Conservation (phyloP, 352 stramenopile genomes). For the Globisporangium irregulare region DNA sequence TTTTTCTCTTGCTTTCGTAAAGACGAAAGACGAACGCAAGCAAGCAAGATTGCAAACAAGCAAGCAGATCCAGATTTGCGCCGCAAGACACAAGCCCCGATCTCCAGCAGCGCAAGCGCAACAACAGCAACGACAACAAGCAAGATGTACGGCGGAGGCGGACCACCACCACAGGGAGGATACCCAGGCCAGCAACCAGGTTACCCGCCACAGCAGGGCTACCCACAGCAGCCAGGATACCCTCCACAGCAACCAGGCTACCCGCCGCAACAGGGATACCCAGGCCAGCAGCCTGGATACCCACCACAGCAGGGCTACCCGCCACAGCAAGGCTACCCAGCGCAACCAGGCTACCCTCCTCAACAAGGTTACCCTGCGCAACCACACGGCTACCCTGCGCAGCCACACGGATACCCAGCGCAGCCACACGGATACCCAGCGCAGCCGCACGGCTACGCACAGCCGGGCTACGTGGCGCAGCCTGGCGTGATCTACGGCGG, state of each 20-base stretch:
- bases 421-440: not conserved
- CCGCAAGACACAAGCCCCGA: not conserved
- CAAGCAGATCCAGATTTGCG: slow-evolving; percentile 8
- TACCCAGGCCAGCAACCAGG: slow-evolving; percentile 16
- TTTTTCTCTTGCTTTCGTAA: not conserved
- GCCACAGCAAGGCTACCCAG: not conserved
- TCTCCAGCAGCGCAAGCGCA: not conserved
- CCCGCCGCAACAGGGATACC: slow-evolving; percentile 11
- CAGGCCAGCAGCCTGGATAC: slow-evolving; percentile 13
- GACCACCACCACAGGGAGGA: slow-evolving; percentile 1
- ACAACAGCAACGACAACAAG: slow-evolving; percentile 1
- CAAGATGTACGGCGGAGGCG: slow-evolving; percentile 12
- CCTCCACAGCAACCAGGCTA: slow-evolving; percentile 5
- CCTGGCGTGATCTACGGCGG: slow-evolving; percentile 55
- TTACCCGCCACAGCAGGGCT: slow-evolving; percentile 19
- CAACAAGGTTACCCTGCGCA: slow-evolving; percentile 3
- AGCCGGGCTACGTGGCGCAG: slow-evolving; percentile 58
- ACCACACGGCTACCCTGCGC: not conserved
- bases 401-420: not conserved
- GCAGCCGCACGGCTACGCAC: slow-evolving; percentile 8
- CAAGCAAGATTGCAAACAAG: no score
- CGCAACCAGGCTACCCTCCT: slow-evolving; percentile 16
- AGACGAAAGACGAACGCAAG: no score
- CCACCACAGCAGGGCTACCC: slow-evolving; percentile 20
- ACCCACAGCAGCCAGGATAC: slow-evolving; percentile 20